Evolutionary conservation across 345 rosid genomes (phyloP), one percentile per base, ranked within the genome.

Genomic region (Viola odorata): DNA sequence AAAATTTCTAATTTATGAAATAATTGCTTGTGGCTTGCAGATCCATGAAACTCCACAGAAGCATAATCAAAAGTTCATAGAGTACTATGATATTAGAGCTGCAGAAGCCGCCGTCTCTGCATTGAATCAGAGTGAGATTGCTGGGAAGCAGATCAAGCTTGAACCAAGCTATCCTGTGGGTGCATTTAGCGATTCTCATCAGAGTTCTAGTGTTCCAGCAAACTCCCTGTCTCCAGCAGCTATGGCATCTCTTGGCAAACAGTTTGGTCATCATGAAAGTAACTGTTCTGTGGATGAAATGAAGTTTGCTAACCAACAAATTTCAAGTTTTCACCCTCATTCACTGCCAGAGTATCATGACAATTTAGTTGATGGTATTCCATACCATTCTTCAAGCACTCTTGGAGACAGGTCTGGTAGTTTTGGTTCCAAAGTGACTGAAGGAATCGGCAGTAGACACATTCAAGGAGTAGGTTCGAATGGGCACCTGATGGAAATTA

Each of bases 271-370:
- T 75, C 69, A 58, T 63, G 87, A 84, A 66, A 73, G 82, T 61
- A 81, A 72, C 53, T 76, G 65, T 60, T 63, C 84, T 37, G 55
- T 68, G 66, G 91, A 83, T 59, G 87, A 84, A 62, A 53, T 85
- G 67, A 82, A 75, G 75, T 77, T 78, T 69, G 82, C 78, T 57
- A 79, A 66, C 63, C 87, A 77, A 67, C 65, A 78, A 55, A 38
- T 78, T 58, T 83, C 81, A 44, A 78, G 67, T 71, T 80, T 84
- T 54, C 91, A 88, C 78, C 89, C 91, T 72, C 91, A 80, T 81
- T 86, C 99, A 47, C 68, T 91, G 15, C 85, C 96, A 0, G 95
- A 95, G 67, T 81, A 85, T 68, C 85, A 71, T 57, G 91, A 84
- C 66, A 70, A 67, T 77, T 72, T 87, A 53, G 71, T 78, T 63